A percentile compares a stretch with the other conserved stretches of the same genome.
Evolutionary conservation across 257 asterid genomes (phyloP).

Genomic region (Solanum medicagineum): DNA sequence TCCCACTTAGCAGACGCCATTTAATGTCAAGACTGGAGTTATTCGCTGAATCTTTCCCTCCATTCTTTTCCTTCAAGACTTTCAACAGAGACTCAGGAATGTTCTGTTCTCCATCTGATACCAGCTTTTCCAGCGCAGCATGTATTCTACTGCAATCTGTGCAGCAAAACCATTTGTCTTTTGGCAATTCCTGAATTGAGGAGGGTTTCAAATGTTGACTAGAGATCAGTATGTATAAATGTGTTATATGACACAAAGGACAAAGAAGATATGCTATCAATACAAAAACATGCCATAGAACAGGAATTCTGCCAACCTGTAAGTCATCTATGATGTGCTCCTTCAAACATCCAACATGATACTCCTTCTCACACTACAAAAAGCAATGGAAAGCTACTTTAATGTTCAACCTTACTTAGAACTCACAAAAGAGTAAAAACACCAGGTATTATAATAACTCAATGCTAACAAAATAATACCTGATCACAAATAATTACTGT

Average conservation of each 20-base stretch:
- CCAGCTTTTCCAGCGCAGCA: conserved; percentile 37
- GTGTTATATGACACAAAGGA: not conserved
- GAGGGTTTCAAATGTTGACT: not conserved
- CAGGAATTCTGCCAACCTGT: conserved; percentile 29
- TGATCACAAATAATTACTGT: conserved; percentile 93
- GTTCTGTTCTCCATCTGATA: conserved; percentile 44
- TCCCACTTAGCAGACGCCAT: conserved; percentile 79
- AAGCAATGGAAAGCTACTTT: not conserved
- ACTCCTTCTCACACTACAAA: conserved; percentile 82
- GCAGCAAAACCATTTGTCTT: conserved; percentile 78
- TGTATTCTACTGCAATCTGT: conserved; percentile 43
- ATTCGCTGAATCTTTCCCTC: conserved; percentile 14
- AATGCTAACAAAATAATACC: conserved; percentile 20
- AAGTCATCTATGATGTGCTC: conserved; percentile 57
- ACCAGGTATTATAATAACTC: not conserved
- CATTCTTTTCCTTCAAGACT: conserved; percentile 39
- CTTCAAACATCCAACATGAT: conserved; percentile 78
- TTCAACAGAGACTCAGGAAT: conserved; percentile 42
- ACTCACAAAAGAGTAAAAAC: not conserved
- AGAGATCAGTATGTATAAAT: not conserved
- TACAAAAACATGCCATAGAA: not conserved
- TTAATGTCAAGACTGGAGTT: conserved; percentile 32
- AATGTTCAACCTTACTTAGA: not conserved
- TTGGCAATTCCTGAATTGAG: conserved; percentile 60
- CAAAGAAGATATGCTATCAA: not conserved